These are phyloP conservation scores for Bjerkandera adusta DNA, from an alignment of 1,284 basidiomycete genomes.

Conservation along the genomic window DNA sequence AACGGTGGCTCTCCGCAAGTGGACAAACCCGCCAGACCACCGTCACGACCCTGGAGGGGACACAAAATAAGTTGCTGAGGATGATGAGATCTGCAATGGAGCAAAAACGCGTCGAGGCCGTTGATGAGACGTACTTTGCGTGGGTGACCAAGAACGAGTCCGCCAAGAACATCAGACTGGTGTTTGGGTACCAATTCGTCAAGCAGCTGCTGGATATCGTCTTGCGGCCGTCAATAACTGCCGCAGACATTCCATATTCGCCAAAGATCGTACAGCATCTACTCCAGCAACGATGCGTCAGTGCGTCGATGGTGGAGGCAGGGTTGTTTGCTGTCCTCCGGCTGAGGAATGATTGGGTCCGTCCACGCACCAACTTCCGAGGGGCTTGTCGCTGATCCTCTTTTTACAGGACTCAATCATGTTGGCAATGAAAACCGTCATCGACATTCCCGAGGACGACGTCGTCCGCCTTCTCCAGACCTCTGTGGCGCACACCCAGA, in stretches of 20 bases:
- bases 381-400: background rate
- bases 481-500: constrained; percentile 37
- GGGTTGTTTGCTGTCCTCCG: constrained; percentile 52
- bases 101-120: constrained; percentile 29
- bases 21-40: constrained; percentile 6
- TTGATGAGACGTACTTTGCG: constrained; percentile 47
- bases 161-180: constrained; percentile 8
- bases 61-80: constrained; percentile 36
- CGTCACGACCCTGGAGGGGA: constrained; percentile 26
- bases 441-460: constrained; percentile 62
- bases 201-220: constrained; percentile 50
- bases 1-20: constrained; percentile 44
- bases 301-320: constrained; percentile 55
- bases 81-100: constrained; percentile 35
- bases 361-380: constrained; percentile 18
- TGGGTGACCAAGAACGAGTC: constrained; percentile 40
- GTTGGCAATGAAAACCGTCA: constrained; percentile 49
- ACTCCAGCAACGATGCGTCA: constrained; percentile 51
- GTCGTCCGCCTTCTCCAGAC: constrained; percentile 48
- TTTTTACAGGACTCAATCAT: constrained; percentile 51
- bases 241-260: constrained; percentile 36
- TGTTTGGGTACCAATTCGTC: constrained; percentile 51
- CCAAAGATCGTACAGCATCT: constrained; percentile 54
- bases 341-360: constrained; percentile 64
- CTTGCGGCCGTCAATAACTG: constrained; percentile 37